These are phyloP conservation scores for Rheum nobile DNA, from an alignment of 148 eudicot genomes.

Conservation along the genomic window DNA sequence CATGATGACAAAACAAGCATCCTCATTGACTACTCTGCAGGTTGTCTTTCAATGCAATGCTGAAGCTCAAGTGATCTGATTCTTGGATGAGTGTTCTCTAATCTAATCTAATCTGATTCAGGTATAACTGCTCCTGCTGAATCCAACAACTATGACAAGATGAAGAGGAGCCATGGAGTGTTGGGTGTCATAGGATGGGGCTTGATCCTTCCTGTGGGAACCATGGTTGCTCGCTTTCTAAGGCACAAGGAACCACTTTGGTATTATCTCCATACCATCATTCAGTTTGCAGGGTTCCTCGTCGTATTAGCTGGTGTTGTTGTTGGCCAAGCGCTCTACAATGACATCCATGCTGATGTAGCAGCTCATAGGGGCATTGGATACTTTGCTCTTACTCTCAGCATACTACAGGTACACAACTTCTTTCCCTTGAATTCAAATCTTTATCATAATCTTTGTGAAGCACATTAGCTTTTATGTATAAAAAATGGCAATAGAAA, in stretches of 20 bases:
- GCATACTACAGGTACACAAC: conserved; percentile 65
- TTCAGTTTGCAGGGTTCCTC: conserved; percentile 75
- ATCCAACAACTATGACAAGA: conserved; percentile 17
- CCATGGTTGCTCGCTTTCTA: conserved; percentile 68
- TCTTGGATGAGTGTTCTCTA: neutral
- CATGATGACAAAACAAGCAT: conserved; percentile 73
- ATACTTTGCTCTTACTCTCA: conserved; percentile 53
- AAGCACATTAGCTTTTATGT: neutral
- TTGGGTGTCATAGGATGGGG: conserved; percentile 83
- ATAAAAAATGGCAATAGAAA: neutral
- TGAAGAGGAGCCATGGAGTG: conserved; percentile 67
- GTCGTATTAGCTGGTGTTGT: conserved; percentile 55
- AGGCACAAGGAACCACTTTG: conserved; percentile 65
- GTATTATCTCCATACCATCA: conserved; percentile 66
- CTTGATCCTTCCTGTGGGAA: conserved; percentile 73
- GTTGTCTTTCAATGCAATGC: conserved; percentile 14
- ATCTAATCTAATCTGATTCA: conserved; percentile 3
- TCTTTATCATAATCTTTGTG: neutral
- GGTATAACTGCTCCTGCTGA: conserved; percentile 18
- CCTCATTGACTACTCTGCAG: conserved; percentile 55
- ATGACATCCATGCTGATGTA: conserved; percentile 35
- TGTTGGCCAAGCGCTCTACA: conserved; percentile 61
- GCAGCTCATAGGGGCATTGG: conserved; percentile 87
- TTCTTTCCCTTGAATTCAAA: neutral
- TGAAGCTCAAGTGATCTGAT: too few species aligned